These are phyloP conservation scores for Capsicum pubescens DNA, from an alignment of 257 asterid species.

Conservation along the genomic window DNA sequence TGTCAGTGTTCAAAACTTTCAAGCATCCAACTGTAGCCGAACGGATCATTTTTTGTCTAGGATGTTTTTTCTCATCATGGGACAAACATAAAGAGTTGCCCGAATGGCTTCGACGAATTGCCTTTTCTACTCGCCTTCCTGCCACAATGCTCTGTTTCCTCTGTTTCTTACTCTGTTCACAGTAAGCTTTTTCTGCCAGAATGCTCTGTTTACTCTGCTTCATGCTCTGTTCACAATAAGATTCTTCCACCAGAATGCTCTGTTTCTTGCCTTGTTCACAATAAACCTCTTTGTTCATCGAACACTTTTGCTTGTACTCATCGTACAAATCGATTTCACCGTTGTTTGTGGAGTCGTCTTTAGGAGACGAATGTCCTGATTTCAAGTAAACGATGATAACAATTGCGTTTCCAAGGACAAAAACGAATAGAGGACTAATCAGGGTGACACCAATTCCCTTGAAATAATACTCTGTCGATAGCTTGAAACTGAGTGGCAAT, in stretches of 20 bases:
- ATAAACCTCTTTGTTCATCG: conserved; percentile 9
- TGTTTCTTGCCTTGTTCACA: conserved; percentile 15
- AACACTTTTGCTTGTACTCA: conserved; percentile 53
- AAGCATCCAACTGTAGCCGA: conserved; percentile 54
- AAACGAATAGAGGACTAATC: conserved; percentile 58
- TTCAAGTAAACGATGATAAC: conserved; percentile 59
- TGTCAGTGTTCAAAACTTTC: conserved; percentile 29
- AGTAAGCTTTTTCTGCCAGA: neutral
- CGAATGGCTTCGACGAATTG: conserved; percentile 50
- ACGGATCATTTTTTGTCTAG: conserved; percentile 47
- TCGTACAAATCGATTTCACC: conserved; percentile 46
- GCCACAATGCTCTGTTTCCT: conserved; percentile 23
- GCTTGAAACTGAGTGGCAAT: conserved; percentile 38
- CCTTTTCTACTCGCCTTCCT: conserved; percentile 30
- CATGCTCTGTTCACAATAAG: neutral
- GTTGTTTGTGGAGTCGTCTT: conserved; percentile 20
- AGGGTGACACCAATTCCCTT: conserved; percentile 45
- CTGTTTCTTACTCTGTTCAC: neutral
- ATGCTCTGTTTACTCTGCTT: conserved; percentile 1
- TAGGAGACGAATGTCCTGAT: conserved; percentile 32
- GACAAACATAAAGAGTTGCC: conserved; percentile 35
- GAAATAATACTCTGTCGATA: conserved; percentile 46
- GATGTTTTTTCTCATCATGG: conserved; percentile 22
- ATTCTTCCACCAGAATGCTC: neutral
- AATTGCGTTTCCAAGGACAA: conserved; percentile 69